Evolutionary conservation across 2,329 filamentous ascomycete species (phyloP).

Genomic region (Clonostachys rhizophaga): DNA sequence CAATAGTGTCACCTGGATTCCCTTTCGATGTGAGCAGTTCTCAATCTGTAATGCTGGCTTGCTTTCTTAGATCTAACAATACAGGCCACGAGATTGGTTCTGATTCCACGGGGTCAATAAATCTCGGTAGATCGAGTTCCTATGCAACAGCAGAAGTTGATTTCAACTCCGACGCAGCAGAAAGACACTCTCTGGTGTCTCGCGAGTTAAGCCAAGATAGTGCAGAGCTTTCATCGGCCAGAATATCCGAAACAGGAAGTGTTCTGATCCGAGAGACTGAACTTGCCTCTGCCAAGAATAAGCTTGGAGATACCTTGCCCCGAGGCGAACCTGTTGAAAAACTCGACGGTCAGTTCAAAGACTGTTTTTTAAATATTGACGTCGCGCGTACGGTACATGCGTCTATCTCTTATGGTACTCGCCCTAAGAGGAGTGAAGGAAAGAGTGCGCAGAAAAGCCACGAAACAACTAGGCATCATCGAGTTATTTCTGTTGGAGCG

Average conservation of each 20-base stretch:
- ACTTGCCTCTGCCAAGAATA: constrained; percentile 28
- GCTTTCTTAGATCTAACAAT: too few relatives aligned
- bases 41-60: background rate
- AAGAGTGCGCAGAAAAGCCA: too few relatives aligned
- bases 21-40: constrained; percentile 21
- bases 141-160: constrained; percentile 16
- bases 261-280: constrained; percentile 30
- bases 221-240: background rate
- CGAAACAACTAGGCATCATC: too few relatives aligned
- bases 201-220: background rate
- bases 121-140: constrained; percentile 9
- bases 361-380: constrained; percentile 22
- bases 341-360: constrained; percentile 31
- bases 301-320: constrained; percentile 27
- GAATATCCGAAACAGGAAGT: constrained; percentile 25
- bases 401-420: too few relatives aligned
- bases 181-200: background rate
- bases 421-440: too few relatives aligned
- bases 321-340: constrained; percentile 18
- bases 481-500: too few relatives aligned
- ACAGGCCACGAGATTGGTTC: too few relatives aligned
- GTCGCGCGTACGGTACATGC: background rate
- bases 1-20: constrained; percentile 25
- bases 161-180: too few relatives aligned
- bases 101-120: too few relatives aligned